phyloP scores from a whole-genome alignment of 805 yeast genomes.

The Hanseniaspora jakobsenii region DNA sequence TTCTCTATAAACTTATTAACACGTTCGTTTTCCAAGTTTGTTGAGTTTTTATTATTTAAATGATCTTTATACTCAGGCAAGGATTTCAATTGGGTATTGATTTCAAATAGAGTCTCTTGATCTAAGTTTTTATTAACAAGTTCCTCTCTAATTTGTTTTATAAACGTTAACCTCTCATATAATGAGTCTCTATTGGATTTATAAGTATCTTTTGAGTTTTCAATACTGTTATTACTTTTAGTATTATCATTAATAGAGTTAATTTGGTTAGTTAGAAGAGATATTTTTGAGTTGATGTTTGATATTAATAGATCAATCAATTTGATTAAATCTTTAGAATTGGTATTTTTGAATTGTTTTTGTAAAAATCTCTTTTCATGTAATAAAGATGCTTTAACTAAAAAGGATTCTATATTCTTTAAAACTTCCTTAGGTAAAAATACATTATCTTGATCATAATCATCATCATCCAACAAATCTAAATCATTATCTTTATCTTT shows the following conservation, averaged over 20 bases:
- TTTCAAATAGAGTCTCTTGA: constrained; percentile 29
- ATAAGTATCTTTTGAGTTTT: too few relatives aligned
- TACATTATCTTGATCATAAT: constrained; percentile 29
- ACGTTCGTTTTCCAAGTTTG: neutral
- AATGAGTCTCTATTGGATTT: constrained; percentile 25
- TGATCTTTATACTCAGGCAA: constrained; percentile 29
- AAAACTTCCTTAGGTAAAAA: constrained; percentile 63
- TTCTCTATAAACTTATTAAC: constrained; percentile 15
- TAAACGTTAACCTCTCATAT: constrained; percentile 15
- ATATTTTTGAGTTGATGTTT: too few relatives aligned
- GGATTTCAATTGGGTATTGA: constrained; percentile 31
- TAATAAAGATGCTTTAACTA: constrained; percentile 46
- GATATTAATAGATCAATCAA: constrained; percentile 28
- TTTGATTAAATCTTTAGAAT: constrained; percentile 25
- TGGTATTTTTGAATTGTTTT: constrained; percentile 17
- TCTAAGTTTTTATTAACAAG: constrained; percentile 27
- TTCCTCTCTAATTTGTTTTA: constrained; percentile 12
- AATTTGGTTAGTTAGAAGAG: too few relatives aligned
- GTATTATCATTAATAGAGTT: too few relatives aligned
- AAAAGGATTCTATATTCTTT: constrained; percentile 59
- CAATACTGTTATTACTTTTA: too few relatives aligned
- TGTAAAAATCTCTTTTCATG: constrained; percentile 26
- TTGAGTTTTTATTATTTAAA: neutral
- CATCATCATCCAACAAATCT: constrained; percentile 11
- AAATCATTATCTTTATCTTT: constrained; percentile 18